Base-by-base conservation (phyloP, 2,329 filamentous ascomycete genomes). In the Aureobasidium melanogenum region DNA sequence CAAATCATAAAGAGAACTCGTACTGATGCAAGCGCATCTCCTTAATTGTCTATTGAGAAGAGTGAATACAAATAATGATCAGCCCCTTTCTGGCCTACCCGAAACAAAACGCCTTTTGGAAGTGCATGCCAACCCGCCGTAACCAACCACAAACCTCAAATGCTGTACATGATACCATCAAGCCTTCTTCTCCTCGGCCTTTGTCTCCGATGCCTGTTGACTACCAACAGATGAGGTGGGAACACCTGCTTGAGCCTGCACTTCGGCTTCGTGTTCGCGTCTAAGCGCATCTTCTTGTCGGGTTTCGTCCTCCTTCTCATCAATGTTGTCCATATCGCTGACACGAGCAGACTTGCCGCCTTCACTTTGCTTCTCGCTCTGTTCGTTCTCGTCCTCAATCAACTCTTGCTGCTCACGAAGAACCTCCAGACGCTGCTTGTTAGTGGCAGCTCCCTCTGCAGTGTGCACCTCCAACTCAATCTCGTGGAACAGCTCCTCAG, bases 401-500 rank as follows among this genome's bases (percentile, higher is more conserved):
- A 99, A 85, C 73, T 97, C 94, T 75, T 99, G 89, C 79, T 99
- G 94, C 79, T 99, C 94, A 83, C 91, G 95, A 72, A 99, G 83
- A 17, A 99, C 94, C 79, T 99, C 94, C 44, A 99, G 88, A 73
- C 94, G 88, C 81, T 97, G 94, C 83, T 95, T 97, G 84, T 99
- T 99, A 66, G 94, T 99, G 26, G 94, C 94, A 12, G 92, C 93
- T 64, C 94, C 94, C 77, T 99, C 94, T 52, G 93, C 92, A 64
- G 88, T 96, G 81, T 97, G 91, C 10, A 99, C 91, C 78, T 99
- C 94, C 34, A 99, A 88, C 77, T 97, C 94, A 65, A 99, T 97
- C 80, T 99, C 94, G 81, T 99, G 94, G 89, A 95, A 99, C 43
- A 99, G 82, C 75, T 99, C 94, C 76, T 99, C 94, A 3, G 94